Conservation (phyloP, 1,284 basidiomycete species). For the Sporisorium reilianum region DNA sequence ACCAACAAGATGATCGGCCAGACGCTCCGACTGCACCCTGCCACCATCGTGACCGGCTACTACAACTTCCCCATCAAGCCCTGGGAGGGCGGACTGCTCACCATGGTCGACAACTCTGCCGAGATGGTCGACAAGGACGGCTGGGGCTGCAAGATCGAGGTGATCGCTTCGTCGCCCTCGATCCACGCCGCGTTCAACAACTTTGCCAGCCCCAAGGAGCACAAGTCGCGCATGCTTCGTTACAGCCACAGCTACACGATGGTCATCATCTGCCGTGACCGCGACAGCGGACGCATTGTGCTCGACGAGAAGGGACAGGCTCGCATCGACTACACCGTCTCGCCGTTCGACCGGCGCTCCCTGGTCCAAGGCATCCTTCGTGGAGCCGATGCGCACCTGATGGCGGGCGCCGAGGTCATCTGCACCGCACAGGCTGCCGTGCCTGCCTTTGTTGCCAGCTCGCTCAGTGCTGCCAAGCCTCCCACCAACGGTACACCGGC, state of each 20-base stretch:
- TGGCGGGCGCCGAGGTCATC: conserved; percentile 71
- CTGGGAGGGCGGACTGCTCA: conserved; percentile 72
- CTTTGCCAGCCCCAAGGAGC: conserved; percentile 67
- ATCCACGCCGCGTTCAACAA: conserved; percentile 67
- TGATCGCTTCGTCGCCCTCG: conserved; percentile 70
- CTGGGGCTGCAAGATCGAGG: conserved; percentile 72
- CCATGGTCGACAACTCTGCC: conserved; percentile 69
- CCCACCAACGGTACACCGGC: conserved; percentile 18
- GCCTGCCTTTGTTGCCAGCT: conserved; percentile 31
- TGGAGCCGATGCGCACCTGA: conserved; percentile 70
- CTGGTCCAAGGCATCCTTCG: conserved; percentile 70
- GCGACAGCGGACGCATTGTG: conserved; percentile 68
- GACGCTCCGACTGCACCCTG: conserved; percentile 72
- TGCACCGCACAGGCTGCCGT: conserved; percentile 68
- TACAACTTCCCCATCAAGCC: conserved; percentile 71
- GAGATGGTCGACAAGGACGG: conserved; percentile 62
- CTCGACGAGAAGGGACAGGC: conserved; percentile 69
- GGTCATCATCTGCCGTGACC: conserved; percentile 67
- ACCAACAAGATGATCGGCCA: conserved; percentile 71
- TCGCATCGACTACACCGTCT: conserved; percentile 70
- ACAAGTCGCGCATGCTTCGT: conserved; percentile 69
- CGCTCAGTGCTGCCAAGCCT: conserved; percentile 12
- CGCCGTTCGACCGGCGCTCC: conserved; percentile 68
- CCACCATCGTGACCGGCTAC: conserved; percentile 70
- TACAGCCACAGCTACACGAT: conserved; percentile 66